Percentiles rank a stretch among this genome's conserved stretches.
Conservation (phyloP, 2,329 filamentous ascomycete species). For the Hypoxylon sp. region DNA sequence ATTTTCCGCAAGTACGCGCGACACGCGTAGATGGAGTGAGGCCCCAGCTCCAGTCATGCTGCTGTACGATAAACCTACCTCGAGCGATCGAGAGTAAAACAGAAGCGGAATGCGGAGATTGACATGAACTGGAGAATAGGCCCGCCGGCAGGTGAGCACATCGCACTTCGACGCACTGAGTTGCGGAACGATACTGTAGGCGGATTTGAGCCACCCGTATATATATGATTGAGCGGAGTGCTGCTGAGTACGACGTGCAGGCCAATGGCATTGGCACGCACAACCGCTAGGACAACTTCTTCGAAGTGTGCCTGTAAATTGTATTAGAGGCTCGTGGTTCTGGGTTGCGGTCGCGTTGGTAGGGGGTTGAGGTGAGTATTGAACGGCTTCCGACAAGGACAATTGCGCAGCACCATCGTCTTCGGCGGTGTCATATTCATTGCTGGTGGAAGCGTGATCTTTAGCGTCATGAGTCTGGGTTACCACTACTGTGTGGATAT, state of each 20-base stretch:
- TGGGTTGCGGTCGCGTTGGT: too few species aligned
- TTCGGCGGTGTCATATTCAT: too few species aligned
- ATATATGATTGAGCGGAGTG: conserved; percentile 4
- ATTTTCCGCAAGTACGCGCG: not conserved
- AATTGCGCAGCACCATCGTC: too few species aligned
- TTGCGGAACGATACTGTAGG: conserved; percentile 16
- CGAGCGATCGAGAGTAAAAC: conserved; percentile 16
- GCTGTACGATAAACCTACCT: conserved; percentile 12
- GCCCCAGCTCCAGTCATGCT: conserved; percentile 11
- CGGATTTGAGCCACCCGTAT: conserved; percentile 18
- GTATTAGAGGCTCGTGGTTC: conserved; percentile 3
- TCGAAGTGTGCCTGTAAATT: conserved; percentile 9
- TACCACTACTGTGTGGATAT: conserved; percentile 10
- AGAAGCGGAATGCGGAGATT: conserved; percentile 21
- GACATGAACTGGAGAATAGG: conserved; percentile 5
- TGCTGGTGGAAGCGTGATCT: too few species aligned
- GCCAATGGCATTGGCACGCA: conserved; percentile 26
- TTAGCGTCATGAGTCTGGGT: too few species aligned
- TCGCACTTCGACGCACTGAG: conserved; percentile 6
- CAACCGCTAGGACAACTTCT: conserved; percentile 11
- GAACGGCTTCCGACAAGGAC: too few species aligned
- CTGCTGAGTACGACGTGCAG: not conserved
- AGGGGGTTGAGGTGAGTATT: too few species aligned
- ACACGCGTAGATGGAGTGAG: conserved; percentile 22
- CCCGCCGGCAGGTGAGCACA: conserved; percentile 11